Conservation (phyloP, 441 rosid genomes). For the Isatis lusitanica region DNA sequence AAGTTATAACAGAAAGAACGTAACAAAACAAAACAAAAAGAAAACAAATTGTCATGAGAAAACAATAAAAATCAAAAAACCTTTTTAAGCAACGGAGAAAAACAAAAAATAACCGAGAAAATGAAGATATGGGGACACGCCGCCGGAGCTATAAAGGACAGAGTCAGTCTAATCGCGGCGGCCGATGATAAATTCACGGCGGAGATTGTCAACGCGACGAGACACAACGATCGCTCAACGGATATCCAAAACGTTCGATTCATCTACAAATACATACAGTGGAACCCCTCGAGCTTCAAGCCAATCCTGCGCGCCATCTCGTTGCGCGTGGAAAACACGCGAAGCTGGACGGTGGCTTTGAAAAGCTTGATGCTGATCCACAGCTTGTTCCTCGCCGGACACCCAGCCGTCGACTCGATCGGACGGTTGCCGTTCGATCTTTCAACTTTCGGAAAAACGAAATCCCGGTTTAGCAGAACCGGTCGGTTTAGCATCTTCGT, state of each 20-base stretch:
- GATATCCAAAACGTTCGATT: slow-evolving; percentile 51
- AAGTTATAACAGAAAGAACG: background rate
- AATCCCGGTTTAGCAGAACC: slow-evolving; percentile 27
- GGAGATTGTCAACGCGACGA: slow-evolving; percentile 59
- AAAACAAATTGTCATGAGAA: background rate
- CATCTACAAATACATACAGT: slow-evolving; percentile 50
- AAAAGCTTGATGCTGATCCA: slow-evolving; percentile 67
- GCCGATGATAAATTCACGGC: slow-evolving; percentile 48
- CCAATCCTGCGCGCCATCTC: slow-evolving; percentile 45
- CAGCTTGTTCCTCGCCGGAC: slow-evolving; percentile 54
- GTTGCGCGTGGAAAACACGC: slow-evolving; percentile 49
- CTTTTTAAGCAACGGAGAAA: background rate
- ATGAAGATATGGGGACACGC: slow-evolving; percentile 60
- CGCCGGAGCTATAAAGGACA: slow-evolving; percentile 58
- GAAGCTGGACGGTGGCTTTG: slow-evolving; percentile 62
- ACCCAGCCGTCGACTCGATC: slow-evolving; percentile 36
- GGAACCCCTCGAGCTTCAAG: slow-evolving; percentile 50
- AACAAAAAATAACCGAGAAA: background rate
- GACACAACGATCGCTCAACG: slow-evolving; percentile 48
- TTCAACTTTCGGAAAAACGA: slow-evolving; percentile 45
- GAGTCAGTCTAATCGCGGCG: slow-evolving; percentile 43
- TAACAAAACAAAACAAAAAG: background rate
- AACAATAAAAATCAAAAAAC: background rate
- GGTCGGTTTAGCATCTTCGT: slow-evolving; percentile 55
- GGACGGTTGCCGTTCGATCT: slow-evolving; percentile 67